Evolutionary conservation across 768 basidiomycete genomes (phyloP), one percentile per base, ranked within the genome.

Genomic region (Boletus tylopilopsis): DNA sequence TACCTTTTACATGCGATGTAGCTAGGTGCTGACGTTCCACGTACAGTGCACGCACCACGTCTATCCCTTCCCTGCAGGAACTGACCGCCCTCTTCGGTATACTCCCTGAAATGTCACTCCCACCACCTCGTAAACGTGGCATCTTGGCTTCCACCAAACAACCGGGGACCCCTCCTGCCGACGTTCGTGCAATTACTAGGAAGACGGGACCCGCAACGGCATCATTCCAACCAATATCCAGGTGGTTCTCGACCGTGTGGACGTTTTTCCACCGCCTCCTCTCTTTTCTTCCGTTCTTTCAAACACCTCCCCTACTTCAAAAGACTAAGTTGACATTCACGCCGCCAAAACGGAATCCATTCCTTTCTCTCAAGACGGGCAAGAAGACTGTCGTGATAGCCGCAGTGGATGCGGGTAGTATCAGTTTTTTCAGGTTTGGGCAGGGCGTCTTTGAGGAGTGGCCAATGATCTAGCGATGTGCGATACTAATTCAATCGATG

Each of bases 341-440:
- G 21, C 52, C 67, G 10, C 73, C 73, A 18, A 76, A 65, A 53
- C 71, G 78, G 4, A 85, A 94, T 57, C 87, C 91, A 0, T 94
- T 95, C 61, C 77, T 82, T 53, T 79, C 80, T 5, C 72, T 97
- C 52, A 90, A 94, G 57, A 79, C 81, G 24, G 95, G 95, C 0
- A 89, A 85, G 64, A 90, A 90, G 62, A 84, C 76, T 9, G 73
- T 94, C 45, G 75, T 97, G 29, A 78, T 98, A 41, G 94, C 94
- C 2, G 90, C 80, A 2, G 93, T 94, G 5, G 94, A 96, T 68
- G 78, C 82, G 2, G 92, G 94, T 9, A 91, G 79, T 54, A 85
- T 85, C 36, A 87, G 88, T 56, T 94, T 96, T 74, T 89, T 92
- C 70, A 74, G 88, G 45, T 93, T 97, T 56, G 84, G 87, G 7